Base-by-base conservation (phyloP, 1,284 basidiomycete genomes). In the Rhodotorula sp. region DNA sequence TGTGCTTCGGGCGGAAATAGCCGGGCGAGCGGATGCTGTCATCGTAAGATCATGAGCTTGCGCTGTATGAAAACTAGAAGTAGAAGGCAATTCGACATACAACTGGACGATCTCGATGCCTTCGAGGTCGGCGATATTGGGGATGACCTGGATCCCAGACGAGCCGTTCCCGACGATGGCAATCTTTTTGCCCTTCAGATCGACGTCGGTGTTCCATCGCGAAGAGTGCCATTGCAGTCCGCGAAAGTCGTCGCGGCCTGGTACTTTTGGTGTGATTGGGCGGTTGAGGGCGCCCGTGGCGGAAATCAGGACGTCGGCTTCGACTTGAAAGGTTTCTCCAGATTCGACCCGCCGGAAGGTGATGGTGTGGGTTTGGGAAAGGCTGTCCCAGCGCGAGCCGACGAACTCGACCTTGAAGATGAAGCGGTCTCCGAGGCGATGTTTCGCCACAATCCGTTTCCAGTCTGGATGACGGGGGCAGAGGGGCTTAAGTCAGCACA, bases 161-260 rank as follows among this genome's bases (percentile, higher is more conserved):
- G 86, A 87, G 5, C 87, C 88, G 76, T 88, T 88, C 29, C 88
- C 88, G 76, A 89, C 85, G 23, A 89, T 85, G 5, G 85, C 87
- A 3, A 89, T 84, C 43, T 83, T 81, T 79, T 88, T 87, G 18
- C 84, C 85, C 64, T 80, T 80, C 66, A 88, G 79, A 61, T 84
- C 79, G 39, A 88, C 83, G 72, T 85, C 85, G 67, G 87, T 86
- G 60, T 84, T 81, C 87, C 87, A 89, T 57, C 80, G 79, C 46
- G 85, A 85, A 56, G 87, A 87, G 79, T 88, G 87, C 79, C 86
- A 87, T 34, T 83, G 74, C 12, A 79, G 74, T 3, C 88, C 88
- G 56, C 83, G 80, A 77, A 88, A 89, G 5, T 77, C 79, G 60
- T 85, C 84, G 21, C 82, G 77, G 0, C 85, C 86, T 0, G 77